Evolutionary conservation across 1,284 basidiomycete species (phyloP).

Genomic region (Trichosporon sp.): DNA sequence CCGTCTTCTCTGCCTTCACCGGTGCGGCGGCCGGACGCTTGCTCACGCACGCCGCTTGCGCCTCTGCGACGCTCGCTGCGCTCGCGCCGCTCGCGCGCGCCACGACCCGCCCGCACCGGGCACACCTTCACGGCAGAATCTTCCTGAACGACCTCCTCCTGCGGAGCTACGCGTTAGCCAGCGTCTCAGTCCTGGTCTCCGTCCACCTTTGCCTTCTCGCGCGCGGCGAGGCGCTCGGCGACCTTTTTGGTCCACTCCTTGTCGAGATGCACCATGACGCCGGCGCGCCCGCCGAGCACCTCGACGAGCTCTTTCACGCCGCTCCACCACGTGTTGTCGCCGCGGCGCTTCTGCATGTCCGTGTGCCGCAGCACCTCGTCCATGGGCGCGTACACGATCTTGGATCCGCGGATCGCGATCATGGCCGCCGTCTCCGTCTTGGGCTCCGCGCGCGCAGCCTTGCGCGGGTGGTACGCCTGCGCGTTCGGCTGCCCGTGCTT

Average conservation of each 20-base stretch:
- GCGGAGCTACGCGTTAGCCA: neutral
- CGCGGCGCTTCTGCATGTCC: slow-evolving; percentile 84
- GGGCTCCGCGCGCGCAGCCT: slow-evolving; percentile 14
- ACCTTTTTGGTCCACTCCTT: slow-evolving; percentile 6
- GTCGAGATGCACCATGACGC: slow-evolving; percentile 26
- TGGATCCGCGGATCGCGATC: slow-evolving; percentile 80
- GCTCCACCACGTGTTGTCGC: slow-evolving; percentile 78
- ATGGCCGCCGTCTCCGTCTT: slow-evolving; percentile 65
- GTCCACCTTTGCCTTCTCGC: neutral
- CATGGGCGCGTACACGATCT: slow-evolving; percentile 75
- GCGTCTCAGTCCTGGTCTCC: neutral
- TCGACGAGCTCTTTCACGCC: slow-evolving; percentile 66
- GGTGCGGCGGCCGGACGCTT: too few relatives aligned
- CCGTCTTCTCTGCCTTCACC: neutral
- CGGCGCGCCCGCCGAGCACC: slow-evolving; percentile 54
- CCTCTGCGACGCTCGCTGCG: neutral
- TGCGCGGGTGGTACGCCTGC: slow-evolving; percentile 23
- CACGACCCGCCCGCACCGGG: neutral
- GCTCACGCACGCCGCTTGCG: neutral
- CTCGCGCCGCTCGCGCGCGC: neutral
- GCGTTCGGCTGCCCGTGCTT: slow-evolving; percentile 58
- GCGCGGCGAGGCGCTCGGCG: neutral
- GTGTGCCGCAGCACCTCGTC: slow-evolving; percentile 77
- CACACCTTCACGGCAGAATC: neutral
- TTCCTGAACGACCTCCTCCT: neutral